Evolutionary conservation across 805 yeast genomes (phyloP), one percentile per base, ranked within the genome.

Genomic region (Kazachstania viticola): DNA sequence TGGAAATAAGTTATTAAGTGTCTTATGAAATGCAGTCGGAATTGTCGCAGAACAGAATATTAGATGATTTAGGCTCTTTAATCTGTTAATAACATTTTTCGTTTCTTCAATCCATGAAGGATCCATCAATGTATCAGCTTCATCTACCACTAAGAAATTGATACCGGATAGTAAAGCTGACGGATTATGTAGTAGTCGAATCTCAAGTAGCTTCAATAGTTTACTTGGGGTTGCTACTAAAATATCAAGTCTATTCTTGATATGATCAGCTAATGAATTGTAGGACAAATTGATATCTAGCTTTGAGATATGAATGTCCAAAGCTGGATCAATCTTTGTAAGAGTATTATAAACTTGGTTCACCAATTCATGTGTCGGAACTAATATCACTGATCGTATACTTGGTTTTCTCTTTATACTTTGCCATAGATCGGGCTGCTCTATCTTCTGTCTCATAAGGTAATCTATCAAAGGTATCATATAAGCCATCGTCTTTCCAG

Each of bases 401-500:
- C 66, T 60, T 1, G 75, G 56, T 33, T 58, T 66, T 9, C 49
- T 39, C 26, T 51, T 42, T 14, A 40, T 38, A 11, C 49, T 59
- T 19, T 7, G 11, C 62, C 67, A 64, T 3, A 51, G 48, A 4
- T 60, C 64, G 0, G 55, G 49, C 9, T 32, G 32, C 31, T 53
- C 62, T 3, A 54, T 36, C 35, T 77, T 75, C 31, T 69, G 73
- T 36, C 76, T 75, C 37, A 73, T 70, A 40, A 87, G 55, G 40
- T 71, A 73, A 29, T 83, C 79, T 24, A 87, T 40, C 22, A 88
- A 40, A 0, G 95, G 87, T 0, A 80, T 73, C 38, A 91, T 50
- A 48, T 87, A 88, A 0, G 96, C 85, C 75, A 94, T 75, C 0
- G 98, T 88, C 51, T 88, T 88, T 7, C 98, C 98, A 0, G 94